Evolutionary conservation across 2,329 filamentous ascomycete species (phyloP).

Genomic region (Lachnum nothofagi): DNA sequence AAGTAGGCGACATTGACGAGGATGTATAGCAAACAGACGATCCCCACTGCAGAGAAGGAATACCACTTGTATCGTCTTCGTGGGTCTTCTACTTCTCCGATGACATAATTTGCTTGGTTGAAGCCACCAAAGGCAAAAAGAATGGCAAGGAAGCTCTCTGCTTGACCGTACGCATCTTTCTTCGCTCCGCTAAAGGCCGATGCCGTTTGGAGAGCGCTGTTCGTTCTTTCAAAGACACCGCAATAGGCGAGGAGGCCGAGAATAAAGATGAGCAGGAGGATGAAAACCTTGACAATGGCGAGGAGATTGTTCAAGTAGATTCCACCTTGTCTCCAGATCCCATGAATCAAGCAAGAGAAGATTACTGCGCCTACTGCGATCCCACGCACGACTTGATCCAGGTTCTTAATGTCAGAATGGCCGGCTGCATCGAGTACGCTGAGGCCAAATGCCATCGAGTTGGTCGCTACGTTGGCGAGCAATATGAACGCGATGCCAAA

Average conservation of each 20-base stretch:
- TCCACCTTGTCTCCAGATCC: conserved; percentile 43
- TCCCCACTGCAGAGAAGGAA: conserved; percentile 33
- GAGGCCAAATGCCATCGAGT: conserved; percentile 43
- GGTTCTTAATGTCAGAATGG: conserved; percentile 27
- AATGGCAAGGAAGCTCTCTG: conserved; percentile 39
- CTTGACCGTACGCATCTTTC: conserved; percentile 27
- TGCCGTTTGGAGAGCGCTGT: not conserved
- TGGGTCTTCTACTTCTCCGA: conserved; percentile 38
- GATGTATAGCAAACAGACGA: conserved; percentile 35
- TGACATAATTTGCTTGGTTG: conserved; percentile 39
- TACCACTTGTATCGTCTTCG: conserved; percentile 34
- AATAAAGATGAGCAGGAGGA: conserved; percentile 43
- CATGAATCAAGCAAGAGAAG: conserved; percentile 44
- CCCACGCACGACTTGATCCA: conserved; percentile 35
- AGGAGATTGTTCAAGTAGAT: conserved; percentile 48
- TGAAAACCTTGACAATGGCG: conserved; percentile 44
- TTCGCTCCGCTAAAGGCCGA: not conserved
- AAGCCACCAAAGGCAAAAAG: conserved; percentile 40
- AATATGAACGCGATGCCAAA: conserved; percentile 34
- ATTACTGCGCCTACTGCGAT: conserved; percentile 42
- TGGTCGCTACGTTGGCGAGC: conserved; percentile 46
- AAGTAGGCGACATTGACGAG: conserved; percentile 42
- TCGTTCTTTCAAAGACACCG: not conserved
- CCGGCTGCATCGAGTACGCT: conserved; percentile 37
- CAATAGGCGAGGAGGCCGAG: conserved; percentile 30